Conservation (phyloP, 768 basidiomycete species). For the Rhizopogon roseolus region DNA sequence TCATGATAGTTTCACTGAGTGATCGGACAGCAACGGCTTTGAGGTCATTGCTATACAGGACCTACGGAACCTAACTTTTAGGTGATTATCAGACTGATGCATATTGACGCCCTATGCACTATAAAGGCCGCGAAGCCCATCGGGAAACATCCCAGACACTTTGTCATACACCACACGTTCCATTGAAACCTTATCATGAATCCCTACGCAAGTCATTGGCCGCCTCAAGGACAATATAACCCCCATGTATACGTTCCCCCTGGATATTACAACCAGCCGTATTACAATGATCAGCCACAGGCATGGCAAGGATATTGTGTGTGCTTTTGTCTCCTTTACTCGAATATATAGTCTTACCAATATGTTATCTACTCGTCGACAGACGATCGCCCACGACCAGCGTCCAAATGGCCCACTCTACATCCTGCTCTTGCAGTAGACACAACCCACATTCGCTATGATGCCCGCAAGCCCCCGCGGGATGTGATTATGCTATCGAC, state of each 20-base stretch:
- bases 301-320: conserved; percentile 14
- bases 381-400: conserved; percentile 22
- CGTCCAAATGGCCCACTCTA: conserved; percentile 41
- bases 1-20: too few relatives aligned
- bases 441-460: conserved; percentile 44
- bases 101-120: neutral
- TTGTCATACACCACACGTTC: neutral
- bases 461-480: conserved; percentile 39
- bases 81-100: neutral
- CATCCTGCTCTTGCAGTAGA: conserved; percentile 52
- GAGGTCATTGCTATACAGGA: neutral
- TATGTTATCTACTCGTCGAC: neutral
- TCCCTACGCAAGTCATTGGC: conserved; percentile 15
- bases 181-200: conserved; percentile 14
- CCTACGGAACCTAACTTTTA: neutral
- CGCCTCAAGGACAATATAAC: conserved; percentile 23
- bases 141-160: neutral
- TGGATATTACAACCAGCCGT: conserved; percentile 9
- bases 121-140: conserved; percentile 5
- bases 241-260: conserved; percentile 25
- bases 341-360: neutral
- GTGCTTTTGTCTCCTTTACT: neutral
- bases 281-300: conserved; percentile 4
- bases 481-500: conserved; percentile 38
- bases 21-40: neutral